A percentile compares a stretch with the other conserved stretches of the same genome.
phyloP scores from a whole-genome alignment of 1,139 yeast genomes.

The Sugiyamaella sp. region DNA sequence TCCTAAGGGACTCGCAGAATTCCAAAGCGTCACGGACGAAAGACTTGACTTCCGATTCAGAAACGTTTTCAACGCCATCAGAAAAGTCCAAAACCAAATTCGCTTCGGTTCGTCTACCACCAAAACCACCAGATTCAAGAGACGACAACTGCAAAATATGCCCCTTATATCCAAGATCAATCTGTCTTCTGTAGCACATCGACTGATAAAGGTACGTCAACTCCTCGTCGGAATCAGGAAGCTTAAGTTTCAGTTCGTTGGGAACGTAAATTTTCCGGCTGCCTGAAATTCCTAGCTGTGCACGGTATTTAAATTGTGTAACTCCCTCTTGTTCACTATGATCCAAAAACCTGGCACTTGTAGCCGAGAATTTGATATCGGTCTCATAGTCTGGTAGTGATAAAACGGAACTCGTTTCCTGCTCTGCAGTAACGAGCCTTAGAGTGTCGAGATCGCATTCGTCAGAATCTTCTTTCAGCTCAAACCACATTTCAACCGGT shows the following conservation, averaged over 20 bases:
- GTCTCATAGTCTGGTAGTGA: conserved; percentile 47
- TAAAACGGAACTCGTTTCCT: conserved; percentile 49
- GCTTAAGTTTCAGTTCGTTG: conserved; percentile 45
- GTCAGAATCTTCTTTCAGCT: conserved; percentile 44
- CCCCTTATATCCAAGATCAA: conserved; percentile 47
- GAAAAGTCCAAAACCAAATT: conserved; percentile 48
- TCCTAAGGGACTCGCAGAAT: conserved; percentile 20
- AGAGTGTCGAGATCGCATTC: conserved; percentile 49
- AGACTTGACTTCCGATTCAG: conserved; percentile 22
- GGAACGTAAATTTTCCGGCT: conserved; percentile 44
- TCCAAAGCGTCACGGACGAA: conserved; percentile 29
- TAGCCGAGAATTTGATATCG: conserved; percentile 53
- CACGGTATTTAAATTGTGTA: conserved; percentile 46
- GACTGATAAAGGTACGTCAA: conserved; percentile 52
- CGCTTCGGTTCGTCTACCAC: conserved; percentile 56
- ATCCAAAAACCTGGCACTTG: conserved; percentile 44
- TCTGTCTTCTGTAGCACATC: conserved; percentile 49
- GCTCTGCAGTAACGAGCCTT: conserved; percentile 52
- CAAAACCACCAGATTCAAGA: conserved; percentile 60
- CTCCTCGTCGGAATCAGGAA: conserved; percentile 40
- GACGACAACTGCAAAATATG: conserved; percentile 50
- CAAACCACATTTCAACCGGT: conserved; percentile 59
- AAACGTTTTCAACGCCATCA: conserved; percentile 19
- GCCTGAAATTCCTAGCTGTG: conserved; percentile 50
- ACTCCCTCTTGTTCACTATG: conserved; percentile 38